Percentiles rank a stretch among this genome's conserved stretches.
Evolutionary conservation across 106 monocot species (phyloP).

Genomic region (Triglochin maritima): DNA sequence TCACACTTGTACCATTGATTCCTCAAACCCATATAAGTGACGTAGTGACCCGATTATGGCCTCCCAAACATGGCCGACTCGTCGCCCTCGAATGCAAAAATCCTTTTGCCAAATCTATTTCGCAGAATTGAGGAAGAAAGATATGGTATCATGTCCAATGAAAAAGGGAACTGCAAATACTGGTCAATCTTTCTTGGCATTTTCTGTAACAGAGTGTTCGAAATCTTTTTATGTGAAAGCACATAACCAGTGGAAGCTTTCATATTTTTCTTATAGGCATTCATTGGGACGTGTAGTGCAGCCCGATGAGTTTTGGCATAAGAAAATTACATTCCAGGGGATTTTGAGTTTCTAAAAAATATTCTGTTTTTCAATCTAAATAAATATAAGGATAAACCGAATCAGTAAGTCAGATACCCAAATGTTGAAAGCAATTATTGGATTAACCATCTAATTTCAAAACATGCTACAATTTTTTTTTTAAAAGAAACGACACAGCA

Average conservation of each 20-base stretch:
- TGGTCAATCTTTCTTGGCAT: constrained; percentile 42
- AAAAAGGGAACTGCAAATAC: constrained; percentile 50
- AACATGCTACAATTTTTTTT: no score
- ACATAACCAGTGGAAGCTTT: constrained; percentile 47
- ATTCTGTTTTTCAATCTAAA: no score
- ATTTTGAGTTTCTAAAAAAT: no score
- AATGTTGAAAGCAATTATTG: no score
- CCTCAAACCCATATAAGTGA: constrained; percentile 36
- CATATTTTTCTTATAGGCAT: constrained; percentile 53
- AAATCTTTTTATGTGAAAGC: constrained; percentile 63
- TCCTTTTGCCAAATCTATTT: constrained; percentile 41
- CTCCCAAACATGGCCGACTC: constrained; percentile 38
- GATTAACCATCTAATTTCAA: no score
- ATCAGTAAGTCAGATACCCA: no score
- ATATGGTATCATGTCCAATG: constrained; percentile 50
- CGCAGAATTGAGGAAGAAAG: constrained; percentile 46
- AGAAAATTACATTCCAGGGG: no score
- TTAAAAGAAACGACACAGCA: no score
- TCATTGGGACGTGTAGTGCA: constrained; percentile 45
- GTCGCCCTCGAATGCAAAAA: constrained; percentile 43
- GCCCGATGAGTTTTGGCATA: no score
- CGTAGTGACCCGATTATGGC: constrained; percentile 51
- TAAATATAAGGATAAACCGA: no score
- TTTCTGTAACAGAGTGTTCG: constrained; percentile 23
- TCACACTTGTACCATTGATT: constrained; percentile 55